Percentiles rank a stretch among this genome's conserved stretches.
phyloP scores from a whole-genome alignment of 345 rosid species.

The Eucalyptus polybractea region DNA sequence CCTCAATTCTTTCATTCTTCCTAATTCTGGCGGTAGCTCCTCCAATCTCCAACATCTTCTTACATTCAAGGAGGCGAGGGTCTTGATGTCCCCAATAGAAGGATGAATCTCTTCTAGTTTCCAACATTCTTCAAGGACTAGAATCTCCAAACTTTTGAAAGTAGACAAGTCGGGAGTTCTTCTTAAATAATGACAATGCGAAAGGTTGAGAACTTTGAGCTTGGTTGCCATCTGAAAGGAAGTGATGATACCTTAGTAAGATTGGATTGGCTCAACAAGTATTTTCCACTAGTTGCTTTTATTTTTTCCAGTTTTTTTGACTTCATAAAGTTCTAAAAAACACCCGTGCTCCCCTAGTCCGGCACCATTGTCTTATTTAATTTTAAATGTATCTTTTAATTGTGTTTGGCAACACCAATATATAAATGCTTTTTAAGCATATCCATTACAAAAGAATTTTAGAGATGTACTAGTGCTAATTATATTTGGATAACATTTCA shows the following conservation, averaged over 20 bases:
- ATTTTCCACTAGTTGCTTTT: background rate
- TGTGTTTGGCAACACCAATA: background rate
- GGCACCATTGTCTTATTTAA: background rate
- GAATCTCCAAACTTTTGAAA: background rate
- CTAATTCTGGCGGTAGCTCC: background rate
- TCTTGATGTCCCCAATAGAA: background rate
- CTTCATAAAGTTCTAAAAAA: background rate
- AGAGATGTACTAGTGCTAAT: background rate
- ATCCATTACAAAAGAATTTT: background rate
- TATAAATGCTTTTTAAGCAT: background rate
- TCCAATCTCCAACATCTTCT: background rate
- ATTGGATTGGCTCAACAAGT: background rate
- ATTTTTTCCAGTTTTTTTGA: background rate
- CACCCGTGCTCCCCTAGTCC: background rate
- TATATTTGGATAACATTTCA: background rate
- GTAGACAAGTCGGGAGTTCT: background rate
- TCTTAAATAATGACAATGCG: background rate
- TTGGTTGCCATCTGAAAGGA: background rate
- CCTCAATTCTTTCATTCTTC: background rate
- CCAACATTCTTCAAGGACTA: background rate
- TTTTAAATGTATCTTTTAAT: background rate
- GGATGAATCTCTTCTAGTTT: background rate
- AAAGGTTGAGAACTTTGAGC: background rate
- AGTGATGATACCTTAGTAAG: background rate
- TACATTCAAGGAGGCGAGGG: background rate